These are phyloP conservation scores for Globisporangium camurandrum DNA, from an alignment of 352 stramenopile species.

Conservation along the genomic window DNA sequence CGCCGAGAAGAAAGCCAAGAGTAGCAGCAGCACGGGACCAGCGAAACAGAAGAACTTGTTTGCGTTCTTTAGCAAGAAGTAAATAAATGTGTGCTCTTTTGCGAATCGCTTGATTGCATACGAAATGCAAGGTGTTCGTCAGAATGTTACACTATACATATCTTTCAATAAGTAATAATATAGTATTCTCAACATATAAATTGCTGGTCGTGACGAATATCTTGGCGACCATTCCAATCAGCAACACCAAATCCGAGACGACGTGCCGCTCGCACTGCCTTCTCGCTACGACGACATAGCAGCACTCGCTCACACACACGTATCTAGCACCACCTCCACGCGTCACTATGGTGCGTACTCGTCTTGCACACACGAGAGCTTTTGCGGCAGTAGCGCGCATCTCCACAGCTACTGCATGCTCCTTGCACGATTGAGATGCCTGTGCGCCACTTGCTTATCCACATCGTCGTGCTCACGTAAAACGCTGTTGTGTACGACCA, in stretches of 20 bases:
- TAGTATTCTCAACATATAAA: no score
- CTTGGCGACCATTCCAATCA: not conserved
- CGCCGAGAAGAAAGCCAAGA: slow-evolving; percentile 23
- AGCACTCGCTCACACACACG: not conserved
- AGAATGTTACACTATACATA: no score
- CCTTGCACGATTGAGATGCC: no score
- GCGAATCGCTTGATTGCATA: not conserved
- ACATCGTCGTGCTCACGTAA: no score
- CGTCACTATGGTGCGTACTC: not conserved
- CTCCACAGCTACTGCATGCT: no score
- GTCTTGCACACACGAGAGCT: no score
- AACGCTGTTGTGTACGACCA: no score
- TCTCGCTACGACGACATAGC: not conserved
- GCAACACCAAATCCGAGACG: not conserved
- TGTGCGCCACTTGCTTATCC: no score
- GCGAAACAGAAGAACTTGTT: slow-evolving; percentile 65
- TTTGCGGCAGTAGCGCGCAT: no score
- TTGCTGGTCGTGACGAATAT: no score
- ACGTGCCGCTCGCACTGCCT: not conserved
- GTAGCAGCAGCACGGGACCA: slow-evolving; percentile 16
- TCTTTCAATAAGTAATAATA: no score
- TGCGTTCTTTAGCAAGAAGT: slow-evolving; percentile 52
- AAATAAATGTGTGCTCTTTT: not conserved
- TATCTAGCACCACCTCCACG: no score
- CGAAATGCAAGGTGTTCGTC: not conserved